Conservation (phyloP, 371 early-diverging fungal genomes). For the Circinella minor region DNA sequence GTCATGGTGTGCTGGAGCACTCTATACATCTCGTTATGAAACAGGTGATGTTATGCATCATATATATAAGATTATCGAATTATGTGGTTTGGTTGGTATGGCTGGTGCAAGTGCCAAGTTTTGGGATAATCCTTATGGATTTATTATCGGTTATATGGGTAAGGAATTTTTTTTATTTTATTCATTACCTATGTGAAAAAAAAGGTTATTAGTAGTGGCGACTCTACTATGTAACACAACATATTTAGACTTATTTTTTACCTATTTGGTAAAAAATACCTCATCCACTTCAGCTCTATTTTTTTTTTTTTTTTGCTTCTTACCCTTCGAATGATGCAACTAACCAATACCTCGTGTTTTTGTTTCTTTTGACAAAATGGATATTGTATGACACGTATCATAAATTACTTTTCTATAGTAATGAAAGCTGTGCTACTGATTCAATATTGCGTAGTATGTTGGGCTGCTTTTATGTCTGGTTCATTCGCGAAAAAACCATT, state of each 20-base stretch:
- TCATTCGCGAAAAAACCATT: conserved; percentile 33
- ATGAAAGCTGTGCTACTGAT: conserved; percentile 49
- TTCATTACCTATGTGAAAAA: too few species aligned
- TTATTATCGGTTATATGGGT: conserved; percentile 56
- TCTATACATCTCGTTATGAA: conserved; percentile 56
- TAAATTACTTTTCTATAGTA: conserved; percentile 21
- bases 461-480: conserved; percentile 25
- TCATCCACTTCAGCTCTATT: neutral
- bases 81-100: conserved; percentile 54
- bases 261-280: conserved; percentile 5
- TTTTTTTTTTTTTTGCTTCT: too few species aligned
- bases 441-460: conserved; percentile 40
- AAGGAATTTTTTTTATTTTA: conserved; percentile 4
- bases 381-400: too few species aligned
- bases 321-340: neutral
- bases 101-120: conserved; percentile 43
- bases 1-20: conserved; percentile 63
- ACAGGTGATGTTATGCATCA: conserved; percentile 52
- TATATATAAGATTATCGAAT: conserved; percentile 49
- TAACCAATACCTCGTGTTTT: neutral
- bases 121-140: conserved; percentile 35
- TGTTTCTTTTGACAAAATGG: too few species aligned
- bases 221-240: neutral
- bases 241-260: neutral
- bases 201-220: too few species aligned